phyloP scores from a whole-genome alignment of 208 protist species.

The Endotrypanum monterogeii region DNA sequence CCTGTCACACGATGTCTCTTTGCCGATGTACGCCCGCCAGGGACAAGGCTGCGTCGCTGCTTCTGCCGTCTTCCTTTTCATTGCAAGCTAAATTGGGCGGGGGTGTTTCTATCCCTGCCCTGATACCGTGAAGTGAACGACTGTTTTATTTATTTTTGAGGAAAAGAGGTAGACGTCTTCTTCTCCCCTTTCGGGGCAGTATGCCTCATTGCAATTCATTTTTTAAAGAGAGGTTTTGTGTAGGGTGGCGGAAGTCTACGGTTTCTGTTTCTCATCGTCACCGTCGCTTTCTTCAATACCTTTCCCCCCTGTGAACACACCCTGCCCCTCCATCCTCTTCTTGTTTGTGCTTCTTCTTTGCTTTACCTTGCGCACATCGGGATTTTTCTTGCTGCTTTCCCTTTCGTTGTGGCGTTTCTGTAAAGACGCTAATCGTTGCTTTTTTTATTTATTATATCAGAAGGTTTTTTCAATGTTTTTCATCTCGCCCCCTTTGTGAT shows the following conservation, averaged over 20 bases:
- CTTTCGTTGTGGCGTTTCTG: neutral
- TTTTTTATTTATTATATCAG: neutral
- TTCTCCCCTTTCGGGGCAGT: neutral
- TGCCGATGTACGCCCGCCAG: too few species aligned
- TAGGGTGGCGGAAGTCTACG: too few species aligned
- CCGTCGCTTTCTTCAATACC: neutral
- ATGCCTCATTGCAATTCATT: neutral
- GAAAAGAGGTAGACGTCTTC: neutral
- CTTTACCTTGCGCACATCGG: constrained; percentile 15
- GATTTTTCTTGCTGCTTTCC: neutral
- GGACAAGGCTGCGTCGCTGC: too few species aligned
- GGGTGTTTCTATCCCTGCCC: too few species aligned
- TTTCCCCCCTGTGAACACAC: neutral
- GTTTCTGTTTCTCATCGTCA: neutral
- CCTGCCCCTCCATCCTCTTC: neutral
- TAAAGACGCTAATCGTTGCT: too few species aligned
- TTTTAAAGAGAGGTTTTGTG: too few species aligned
- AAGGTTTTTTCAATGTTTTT: neutral
- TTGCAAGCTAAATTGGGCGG: too few species aligned
- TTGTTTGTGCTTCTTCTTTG: neutral
- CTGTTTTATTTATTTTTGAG: too few species aligned
- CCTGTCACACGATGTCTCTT: too few species aligned
- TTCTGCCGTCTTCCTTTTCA: too few species aligned
- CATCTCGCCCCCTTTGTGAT: neutral
- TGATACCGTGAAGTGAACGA: too few species aligned